Base-by-base conservation (phyloP, 441 rosid genomes). In the Bruguiera hainesii region DNA sequence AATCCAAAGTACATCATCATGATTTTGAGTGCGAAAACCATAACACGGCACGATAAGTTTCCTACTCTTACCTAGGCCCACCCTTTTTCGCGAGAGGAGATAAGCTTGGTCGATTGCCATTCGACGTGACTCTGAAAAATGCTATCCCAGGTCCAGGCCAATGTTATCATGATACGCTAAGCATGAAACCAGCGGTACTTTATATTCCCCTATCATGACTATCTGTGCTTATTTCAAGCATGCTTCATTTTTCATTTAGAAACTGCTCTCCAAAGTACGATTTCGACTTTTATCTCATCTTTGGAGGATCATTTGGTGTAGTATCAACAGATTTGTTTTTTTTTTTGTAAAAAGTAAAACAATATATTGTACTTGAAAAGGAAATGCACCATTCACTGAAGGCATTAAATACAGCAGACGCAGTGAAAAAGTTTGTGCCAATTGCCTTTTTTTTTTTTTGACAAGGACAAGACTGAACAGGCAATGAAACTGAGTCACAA, bases 11-110 rank as follows among this genome's bases (percentile, higher is more conserved):
- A 5, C 35, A 4, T 31, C 60, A 2, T 26, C 26, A 26, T 73
- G 61, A 71, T 60, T 68, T 63, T 11, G 42, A 23, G 72, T 55
- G 72, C 64, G 61, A 73, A 67, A 19, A 59, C 65, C 51, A 61
- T 51, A 16, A 37, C 42, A 6, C 7, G 8, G 35, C 8, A 6
- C 1, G 35, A 31, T 31, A 31, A 31, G 35, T 31, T 31, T 31
- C 7, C 35, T 1, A 6, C 35, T 6, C 20, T 53, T 16, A 25
- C 23, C 18, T 65, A 4, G 18, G 21, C 60, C 20, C 53, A 51
- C 59, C 23, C 28, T 16, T 37, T 1, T n/a, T 42, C 13, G 56
- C 3, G 30, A 5, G 55, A 49, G 39, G 48, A 10, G 71, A 30
- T 56, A 37, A 20, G 55, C 77, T 61, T 65, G 25, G 63, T 18